phyloP scores from a whole-genome alignment of 768 basidiomycete genomes.

The Suillus subluteus region DNA sequence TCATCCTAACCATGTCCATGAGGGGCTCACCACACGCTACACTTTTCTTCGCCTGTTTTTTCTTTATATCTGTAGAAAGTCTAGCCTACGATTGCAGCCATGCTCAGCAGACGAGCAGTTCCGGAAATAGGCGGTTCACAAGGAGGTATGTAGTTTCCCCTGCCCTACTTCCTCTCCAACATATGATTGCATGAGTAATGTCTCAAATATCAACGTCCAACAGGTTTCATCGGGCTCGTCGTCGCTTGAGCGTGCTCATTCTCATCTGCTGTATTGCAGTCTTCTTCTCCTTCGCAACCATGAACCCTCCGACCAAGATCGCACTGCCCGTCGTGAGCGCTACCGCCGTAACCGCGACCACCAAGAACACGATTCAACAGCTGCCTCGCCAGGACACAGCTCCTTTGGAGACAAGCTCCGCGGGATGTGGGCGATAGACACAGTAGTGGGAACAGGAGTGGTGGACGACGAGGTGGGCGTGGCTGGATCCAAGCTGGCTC shows the following conservation, averaged over 20 bases:
- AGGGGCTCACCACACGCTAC: neutral
- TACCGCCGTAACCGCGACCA: constrained; percentile 33
- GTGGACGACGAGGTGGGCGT: constrained; percentile 31
- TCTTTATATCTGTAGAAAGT: neutral
- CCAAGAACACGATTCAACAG: constrained; percentile 26
- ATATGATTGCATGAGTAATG: neutral
- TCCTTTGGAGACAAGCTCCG: constrained; percentile 33
- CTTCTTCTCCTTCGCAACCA: constrained; percentile 59
- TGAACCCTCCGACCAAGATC: constrained; percentile 45
- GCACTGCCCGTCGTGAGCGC: constrained; percentile 36
- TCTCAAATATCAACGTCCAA: constrained; percentile 13
- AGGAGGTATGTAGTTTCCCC: constrained; percentile 42
- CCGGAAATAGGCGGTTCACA: constrained; percentile 56
- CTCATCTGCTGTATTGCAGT: constrained; percentile 55
- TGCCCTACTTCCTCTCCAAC: neutral
- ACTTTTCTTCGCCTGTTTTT: neutral
- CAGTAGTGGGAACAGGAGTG: constrained; percentile 27
- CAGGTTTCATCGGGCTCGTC: constrained; percentile 66
- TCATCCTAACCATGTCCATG: neutral
- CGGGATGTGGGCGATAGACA: constrained; percentile 18
- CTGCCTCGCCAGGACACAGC: constrained; percentile 18
- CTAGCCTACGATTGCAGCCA: neutral
- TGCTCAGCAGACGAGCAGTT: constrained; percentile 34
- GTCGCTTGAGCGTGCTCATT: constrained; percentile 57
- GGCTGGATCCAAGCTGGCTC: constrained; percentile 59